Evolutionary conservation across 2,329 filamentous ascomycete genomes (phyloP), one percentile per base, ranked within the genome.

Genomic region (Colletotrichum incanum): DNA sequence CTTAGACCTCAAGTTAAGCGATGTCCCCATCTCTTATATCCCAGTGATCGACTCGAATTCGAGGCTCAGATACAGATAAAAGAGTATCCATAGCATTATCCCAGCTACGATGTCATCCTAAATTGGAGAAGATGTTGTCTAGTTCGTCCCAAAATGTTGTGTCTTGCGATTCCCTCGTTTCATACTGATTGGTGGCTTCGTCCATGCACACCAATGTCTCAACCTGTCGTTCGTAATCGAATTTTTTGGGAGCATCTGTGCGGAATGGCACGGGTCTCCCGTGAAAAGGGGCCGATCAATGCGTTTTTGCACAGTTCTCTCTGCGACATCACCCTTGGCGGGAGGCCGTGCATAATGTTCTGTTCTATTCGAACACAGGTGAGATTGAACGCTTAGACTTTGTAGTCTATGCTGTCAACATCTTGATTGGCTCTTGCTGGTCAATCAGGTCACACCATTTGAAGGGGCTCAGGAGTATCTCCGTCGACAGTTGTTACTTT

Each of bases 171-270:
- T 9, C 55, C 28, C 2, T 50, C 70, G 54, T 72, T 70, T 65
- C 70, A 70, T 60, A 41, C 23, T 72, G 65, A 70, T 72, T 70
- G 65, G 65, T 70, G 70, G 65, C 70, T 60, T 65, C 45, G 55
- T 56, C 54, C 37, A 37, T 54, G 47, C 26, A 56, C 50, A 47
- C 43, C 11, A 59, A 47, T 68, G 69, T 72, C 65, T 72, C 45
- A 58, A 68, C 12, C 58, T 34, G 14, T 28, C 26, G 43, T 58
- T 39, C 5, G 39, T 39, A 62, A 58, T 71, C 54, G 65, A 58
- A 37, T 31, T 6, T 26, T 23, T 28, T 28, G 12, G 26, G 14
- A 50, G 45, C 20, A 52, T 55, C 31, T 43, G 63, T 62, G 64
- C 56, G 28, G 55, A 49, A 61, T 34, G 41, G 31, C 23, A 49